These are phyloP conservation scores for Pharus latifolius DNA, from an alignment of 176 grass and related monocot species.

Conservation along the genomic window DNA sequence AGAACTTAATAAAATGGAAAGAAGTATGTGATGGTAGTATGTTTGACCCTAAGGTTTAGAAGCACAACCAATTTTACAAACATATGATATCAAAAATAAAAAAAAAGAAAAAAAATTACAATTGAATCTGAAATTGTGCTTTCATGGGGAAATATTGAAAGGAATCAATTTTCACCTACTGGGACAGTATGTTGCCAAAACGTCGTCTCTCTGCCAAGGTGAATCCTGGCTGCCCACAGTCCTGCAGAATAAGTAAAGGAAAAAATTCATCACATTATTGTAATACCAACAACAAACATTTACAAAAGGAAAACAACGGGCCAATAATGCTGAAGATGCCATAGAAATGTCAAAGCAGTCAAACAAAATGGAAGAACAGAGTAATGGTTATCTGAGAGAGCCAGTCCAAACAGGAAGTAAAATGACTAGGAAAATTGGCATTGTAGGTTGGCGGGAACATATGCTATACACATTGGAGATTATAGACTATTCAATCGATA, in stretches of 20 bases:
- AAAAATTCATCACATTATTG: neutral
- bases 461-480: no score
- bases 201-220: constrained; percentile 73
- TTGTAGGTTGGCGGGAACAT: no score
- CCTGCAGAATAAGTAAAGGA: constrained; percentile 46
- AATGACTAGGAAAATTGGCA: no score
- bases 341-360: neutral
- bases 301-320: neutral
- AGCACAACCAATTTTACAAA: no score
- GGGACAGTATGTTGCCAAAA: constrained; percentile 64
- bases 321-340: neutral
- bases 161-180: constrained; percentile 54
- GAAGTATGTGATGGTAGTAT: no score
- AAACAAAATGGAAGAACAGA: neutral
- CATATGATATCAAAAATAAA: neutral
- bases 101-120: neutral
- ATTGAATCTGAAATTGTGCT: neutral
- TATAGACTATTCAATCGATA: no score
- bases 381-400: neutral
- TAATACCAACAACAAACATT: neutral
- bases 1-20: no score
- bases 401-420: no score
- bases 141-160: neutral
- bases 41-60: no score
- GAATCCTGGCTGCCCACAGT: constrained; percentile 92